Percentiles rank a stretch among this genome's conserved stretches.
Evolutionary conservation across 2,329 filamentous ascomycete genomes (phyloP).

Genomic region (Diplodia intermedia): DNA sequence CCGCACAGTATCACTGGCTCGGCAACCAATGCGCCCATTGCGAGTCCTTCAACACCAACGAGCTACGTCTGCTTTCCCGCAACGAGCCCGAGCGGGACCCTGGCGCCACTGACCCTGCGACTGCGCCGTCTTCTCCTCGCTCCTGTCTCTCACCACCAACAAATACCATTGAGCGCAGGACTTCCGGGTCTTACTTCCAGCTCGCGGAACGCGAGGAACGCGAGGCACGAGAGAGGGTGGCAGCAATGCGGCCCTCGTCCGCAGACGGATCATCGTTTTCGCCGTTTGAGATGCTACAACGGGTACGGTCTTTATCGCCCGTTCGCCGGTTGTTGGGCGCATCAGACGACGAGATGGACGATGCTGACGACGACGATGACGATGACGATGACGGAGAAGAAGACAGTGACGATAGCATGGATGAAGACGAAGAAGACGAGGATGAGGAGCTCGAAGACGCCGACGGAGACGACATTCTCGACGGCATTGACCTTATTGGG

Average conservation of each 20-base stretch:
- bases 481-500: conserved; percentile 46
- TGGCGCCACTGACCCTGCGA: background rate
- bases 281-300: conserved; percentile 55
- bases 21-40: conserved; percentile 81
- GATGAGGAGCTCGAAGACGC: conserved; percentile 39
- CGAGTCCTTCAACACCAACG: conserved; percentile 61
- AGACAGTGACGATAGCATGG: conserved; percentile 44
- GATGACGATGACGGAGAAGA: conserved; percentile 39
- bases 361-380: conserved; percentile 43
- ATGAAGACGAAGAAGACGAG: conserved; percentile 40
- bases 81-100: conserved; percentile 44
- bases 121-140: conserved; percentile 10
- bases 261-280: conserved; percentile 50
- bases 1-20: conserved; percentile 91
- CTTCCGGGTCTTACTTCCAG: conserved; percentile 36
- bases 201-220: conserved; percentile 36
- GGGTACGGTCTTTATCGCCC: conserved; percentile 54
- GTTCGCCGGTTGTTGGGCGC: conserved; percentile 54
- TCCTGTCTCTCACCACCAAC: conserved; percentile 5
- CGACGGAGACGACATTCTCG: conserved; percentile 34
- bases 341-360: conserved; percentile 40
- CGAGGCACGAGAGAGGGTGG: conserved; percentile 34
- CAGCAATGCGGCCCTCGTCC: conserved; percentile 21
- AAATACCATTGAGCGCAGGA: conserved; percentile 17
- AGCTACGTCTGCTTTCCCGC: conserved; percentile 53